Conservation (phyloP, 768 basidiomycete species). For the Leccinum rimulosum region DNA sequence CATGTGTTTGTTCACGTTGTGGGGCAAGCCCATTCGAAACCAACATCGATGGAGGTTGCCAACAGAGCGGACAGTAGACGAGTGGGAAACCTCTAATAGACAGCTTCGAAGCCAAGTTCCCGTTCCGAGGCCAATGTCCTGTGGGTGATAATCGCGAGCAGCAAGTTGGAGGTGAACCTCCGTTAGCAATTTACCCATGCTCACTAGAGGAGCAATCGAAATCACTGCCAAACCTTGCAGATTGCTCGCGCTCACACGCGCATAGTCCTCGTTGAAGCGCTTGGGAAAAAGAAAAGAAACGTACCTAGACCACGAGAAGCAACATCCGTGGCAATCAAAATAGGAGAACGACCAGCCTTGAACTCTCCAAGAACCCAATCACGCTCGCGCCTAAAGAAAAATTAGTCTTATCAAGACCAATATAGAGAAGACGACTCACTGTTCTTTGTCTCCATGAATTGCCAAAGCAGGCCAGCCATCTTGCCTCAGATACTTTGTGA, state of each 20-base stretch:
- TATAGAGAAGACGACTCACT: slow-evolving; percentile 51
- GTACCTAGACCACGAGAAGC: slow-evolving; percentile 99
- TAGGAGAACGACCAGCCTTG: slow-evolving; percentile 96
- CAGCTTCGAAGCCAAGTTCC: slow-evolving; percentile 18
- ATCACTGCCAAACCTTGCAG: slow-evolving; percentile 27
- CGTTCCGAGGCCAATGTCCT: slow-evolving; percentile 24
- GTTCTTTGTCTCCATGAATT: slow-evolving; percentile 99
- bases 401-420: neutral
- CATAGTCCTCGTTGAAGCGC: slow-evolving; percentile 32
- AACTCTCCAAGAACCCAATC: slow-evolving; percentile 99
- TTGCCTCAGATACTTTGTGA: slow-evolving; percentile 95
- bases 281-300: slow-evolving; percentile 47
- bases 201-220: slow-evolving; percentile 19
- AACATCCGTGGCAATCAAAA: slow-evolving; percentile 98
- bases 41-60: slow-evolving; percentile 20
- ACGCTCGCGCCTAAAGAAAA: slow-evolving; percentile 74
- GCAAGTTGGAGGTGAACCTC: slow-evolving; percentile 13
- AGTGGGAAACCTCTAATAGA: slow-evolving; percentile 19
- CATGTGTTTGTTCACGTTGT: slow-evolving; percentile 20
- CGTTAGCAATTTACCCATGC: slow-evolving; percentile 26
- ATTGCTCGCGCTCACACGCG: slow-evolving; percentile 32
- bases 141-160: slow-evolving; percentile 26
- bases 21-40: slow-evolving; percentile 23
- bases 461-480: slow-evolving; percentile 99
- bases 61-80: slow-evolving; percentile 22